These are phyloP conservation scores for Byssothecium circinans DNA, from an alignment of 2,329 filamentous ascomycete species.

Conservation along the genomic window DNA sequence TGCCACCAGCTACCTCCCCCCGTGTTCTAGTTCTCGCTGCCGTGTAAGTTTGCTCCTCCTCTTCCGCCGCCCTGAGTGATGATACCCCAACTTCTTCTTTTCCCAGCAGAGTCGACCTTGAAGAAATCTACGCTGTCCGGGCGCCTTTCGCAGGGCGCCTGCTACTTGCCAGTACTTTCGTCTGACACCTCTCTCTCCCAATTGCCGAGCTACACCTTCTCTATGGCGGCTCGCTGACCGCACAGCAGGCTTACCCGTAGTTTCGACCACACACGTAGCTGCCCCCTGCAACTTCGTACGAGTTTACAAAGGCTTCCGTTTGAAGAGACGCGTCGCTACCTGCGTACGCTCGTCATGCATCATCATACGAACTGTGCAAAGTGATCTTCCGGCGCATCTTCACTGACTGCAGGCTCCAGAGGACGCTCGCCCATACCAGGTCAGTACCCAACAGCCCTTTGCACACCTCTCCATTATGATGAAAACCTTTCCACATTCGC, in stretches of 20 bases:
- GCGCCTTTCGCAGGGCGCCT: slow-evolving; percentile 64
- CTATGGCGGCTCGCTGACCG: slow-evolving; percentile 6
- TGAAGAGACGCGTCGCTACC: too few relatives aligned
- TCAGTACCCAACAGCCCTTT: slow-evolving; percentile 33
- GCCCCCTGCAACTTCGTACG: too few relatives aligned
- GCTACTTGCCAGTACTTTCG: slow-evolving; percentile 91
- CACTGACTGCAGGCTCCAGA: neutral
- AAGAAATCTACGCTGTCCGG: slow-evolving; percentile 73
- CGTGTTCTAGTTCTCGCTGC: too few relatives aligned
- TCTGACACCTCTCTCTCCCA: slow-evolving; percentile 59
- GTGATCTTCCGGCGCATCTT: neutral
- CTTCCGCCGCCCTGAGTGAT: slow-evolving; percentile 59
- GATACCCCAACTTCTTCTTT: slow-evolving; percentile 82
- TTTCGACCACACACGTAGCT: slow-evolving; percentile 1
- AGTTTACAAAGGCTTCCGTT: too few relatives aligned
- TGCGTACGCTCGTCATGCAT: too few relatives aligned
- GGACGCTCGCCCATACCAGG: slow-evolving; percentile 14
- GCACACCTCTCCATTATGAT: slow-evolving; percentile 57
- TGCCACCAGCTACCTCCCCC: too few relatives aligned
- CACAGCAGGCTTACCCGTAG: neutral
- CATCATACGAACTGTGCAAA: too few relatives aligned
- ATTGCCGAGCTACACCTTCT: neutral
- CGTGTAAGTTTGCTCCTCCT: slow-evolving; percentile 7
- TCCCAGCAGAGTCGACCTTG: slow-evolving; percentile 86
- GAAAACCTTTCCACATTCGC: slow-evolving; percentile 79